Conservation (phyloP, 2,329 filamentous ascomycete species). For the Cadophora malorum region DNA sequence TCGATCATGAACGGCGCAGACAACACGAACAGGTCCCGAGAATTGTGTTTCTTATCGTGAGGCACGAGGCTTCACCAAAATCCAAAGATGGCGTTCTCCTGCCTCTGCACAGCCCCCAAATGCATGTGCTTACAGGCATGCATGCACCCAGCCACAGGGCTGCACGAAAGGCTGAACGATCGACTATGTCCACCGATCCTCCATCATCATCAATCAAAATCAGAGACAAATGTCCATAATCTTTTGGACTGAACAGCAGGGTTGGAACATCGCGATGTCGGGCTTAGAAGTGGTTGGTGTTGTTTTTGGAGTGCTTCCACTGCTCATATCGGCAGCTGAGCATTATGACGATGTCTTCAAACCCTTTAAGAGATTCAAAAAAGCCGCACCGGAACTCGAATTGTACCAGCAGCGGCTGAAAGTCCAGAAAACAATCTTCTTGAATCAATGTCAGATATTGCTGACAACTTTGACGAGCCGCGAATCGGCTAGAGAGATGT, state of each 20-base stretch:
- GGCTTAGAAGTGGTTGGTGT: constrained; percentile 22
- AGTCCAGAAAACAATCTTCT: background rate
- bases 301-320: constrained; percentile 21
- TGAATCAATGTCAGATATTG: background rate
- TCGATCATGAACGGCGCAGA: too few species aligned
- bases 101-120: background rate
- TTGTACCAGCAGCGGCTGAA: constrained; percentile 1
- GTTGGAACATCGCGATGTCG: constrained; percentile 7
- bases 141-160: background rate
- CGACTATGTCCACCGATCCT: too few species aligned
- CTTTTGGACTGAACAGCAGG: background rate
- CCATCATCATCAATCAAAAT: too few species aligned
- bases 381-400: background rate
- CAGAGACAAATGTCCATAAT: too few species aligned
- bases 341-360: constrained; percentile 25
- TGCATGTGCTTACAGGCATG: background rate
- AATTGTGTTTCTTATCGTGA: background rate
- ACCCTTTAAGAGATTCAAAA: constrained; percentile 21
- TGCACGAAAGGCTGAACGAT: background rate
- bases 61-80: background rate
- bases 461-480: background rate
- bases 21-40: too few species aligned
- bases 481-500: background rate
- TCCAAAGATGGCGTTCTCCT: too few species aligned
- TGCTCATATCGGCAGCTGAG: constrained; percentile 22